Base-by-base conservation (phyloP, 2,329 filamentous ascomycete species). In the Aspergillus sp. region DNA sequence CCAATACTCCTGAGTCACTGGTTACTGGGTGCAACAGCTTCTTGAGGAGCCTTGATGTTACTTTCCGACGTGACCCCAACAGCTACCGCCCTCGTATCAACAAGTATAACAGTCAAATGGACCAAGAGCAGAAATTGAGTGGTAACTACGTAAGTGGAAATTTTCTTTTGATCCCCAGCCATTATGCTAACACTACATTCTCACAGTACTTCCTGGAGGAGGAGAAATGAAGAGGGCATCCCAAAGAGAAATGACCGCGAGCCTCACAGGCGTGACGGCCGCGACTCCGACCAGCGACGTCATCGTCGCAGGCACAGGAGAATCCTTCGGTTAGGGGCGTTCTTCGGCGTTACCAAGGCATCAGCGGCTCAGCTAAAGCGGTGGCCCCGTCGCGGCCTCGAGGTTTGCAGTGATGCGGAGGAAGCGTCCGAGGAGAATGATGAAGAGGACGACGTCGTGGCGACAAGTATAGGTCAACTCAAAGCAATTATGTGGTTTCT, bases 31-130 rank as follows among this genome's bases (percentile, higher is more conserved):
- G 95, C 86, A 99, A 99, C 83, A 85, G 83, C 60, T 99, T 99
- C 85, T 79, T 99, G 75, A 91, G 96, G 85, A 97, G 92, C 78
- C 82, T 99, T 62, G 91, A 99, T 69, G 95, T 99, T 69, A 98
- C 95, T 50, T 99, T 99, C 89, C 91, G 95, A 71, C 92, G 96
- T 75, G 95, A 99, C 73, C 95, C 96, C 62, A 92, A 89, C 79
- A 96, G 95, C 71, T 99, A 86, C 85, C 89, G 95, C 61, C 95
- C 96, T 62, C 91, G 96, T 79, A 99, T 99, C 83, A 99, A 99
- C 86, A 99, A 99, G 85, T 81, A 86, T 72, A 88, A 93, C 77
- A 95, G 90, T 73, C 95, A 99, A 82, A 85, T 98, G 67, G 95
- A 99, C 77, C 93, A 97, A 76, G 95, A 98, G 75, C 95, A 99